These are phyloP conservation scores for Oryza coarctata DNA, from an alignment of 176 grass and related monocot species.

Conservation along the genomic window DNA sequence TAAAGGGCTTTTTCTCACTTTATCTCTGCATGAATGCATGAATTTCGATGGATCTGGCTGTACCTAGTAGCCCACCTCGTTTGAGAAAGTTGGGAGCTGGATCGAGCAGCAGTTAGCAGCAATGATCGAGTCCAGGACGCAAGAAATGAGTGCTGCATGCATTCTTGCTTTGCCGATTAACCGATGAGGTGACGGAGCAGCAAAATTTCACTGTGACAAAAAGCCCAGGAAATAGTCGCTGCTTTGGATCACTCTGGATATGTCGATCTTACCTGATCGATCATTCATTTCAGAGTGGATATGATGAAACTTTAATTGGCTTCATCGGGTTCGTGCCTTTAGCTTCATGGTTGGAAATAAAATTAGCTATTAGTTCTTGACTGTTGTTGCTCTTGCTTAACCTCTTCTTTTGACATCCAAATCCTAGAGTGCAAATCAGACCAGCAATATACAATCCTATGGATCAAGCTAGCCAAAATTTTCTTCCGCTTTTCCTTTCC, in stretches of 20 bases:
- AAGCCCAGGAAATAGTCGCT: conserved; percentile 5
- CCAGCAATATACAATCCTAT: neutral
- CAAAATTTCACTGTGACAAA: neutral
- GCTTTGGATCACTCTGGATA: conserved; percentile 27
- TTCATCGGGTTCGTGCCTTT: neutral
- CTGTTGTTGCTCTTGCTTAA: neutral
- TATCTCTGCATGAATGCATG: neutral
- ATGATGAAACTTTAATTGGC: neutral
- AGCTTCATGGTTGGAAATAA: neutral
- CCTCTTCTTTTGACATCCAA: conserved; percentile 4
- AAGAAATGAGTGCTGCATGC: conserved; percentile 19
- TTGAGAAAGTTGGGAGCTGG: neutral
- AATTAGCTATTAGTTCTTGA: neutral
- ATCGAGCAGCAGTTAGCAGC: neutral
- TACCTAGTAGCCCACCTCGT: neutral
- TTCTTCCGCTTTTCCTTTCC: neutral
- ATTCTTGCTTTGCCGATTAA: neutral
- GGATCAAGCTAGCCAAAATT: neutral
- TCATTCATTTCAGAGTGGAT: neutral
- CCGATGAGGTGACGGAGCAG: conserved; percentile 30
- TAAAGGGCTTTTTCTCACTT: neutral
- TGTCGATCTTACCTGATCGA: conserved; percentile 15
- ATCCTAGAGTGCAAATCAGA: neutral
- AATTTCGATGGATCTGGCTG: neutral
- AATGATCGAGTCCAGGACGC: conserved; percentile 14